phyloP scores from a whole-genome alignment of 2,329 filamentous ascomycete species.

The Arthrocladium fulminans region DNA sequence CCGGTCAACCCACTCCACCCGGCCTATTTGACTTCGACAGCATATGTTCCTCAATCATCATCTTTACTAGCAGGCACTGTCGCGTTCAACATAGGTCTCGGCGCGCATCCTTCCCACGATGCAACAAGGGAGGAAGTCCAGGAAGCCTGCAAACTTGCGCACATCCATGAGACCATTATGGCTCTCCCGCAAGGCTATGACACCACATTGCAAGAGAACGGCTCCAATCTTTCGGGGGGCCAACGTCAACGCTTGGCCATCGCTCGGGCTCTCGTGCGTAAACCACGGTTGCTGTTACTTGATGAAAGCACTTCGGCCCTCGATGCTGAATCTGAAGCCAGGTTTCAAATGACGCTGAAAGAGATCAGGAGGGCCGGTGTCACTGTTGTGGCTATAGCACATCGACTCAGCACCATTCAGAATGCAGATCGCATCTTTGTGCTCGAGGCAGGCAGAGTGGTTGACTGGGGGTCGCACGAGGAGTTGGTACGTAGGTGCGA shows the following conservation, averaged over 20 bases:
- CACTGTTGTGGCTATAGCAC: constrained; percentile 35
- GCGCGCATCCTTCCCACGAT: constrained; percentile 49
- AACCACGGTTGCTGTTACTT: constrained; percentile 48
- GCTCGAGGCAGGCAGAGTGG: constrained; percentile 58
- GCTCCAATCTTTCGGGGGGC: constrained; percentile 48
- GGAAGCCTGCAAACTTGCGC: constrained; percentile 59
- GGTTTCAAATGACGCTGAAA: too few relatives aligned
- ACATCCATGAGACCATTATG: constrained; percentile 43
- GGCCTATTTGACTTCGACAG: constrained; percentile 77
- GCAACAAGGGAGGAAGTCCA: constrained; percentile 63
- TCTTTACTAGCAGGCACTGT: constrained; percentile 88
- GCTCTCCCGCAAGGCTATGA: constrained; percentile 43
- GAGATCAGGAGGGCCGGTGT: too few relatives aligned
- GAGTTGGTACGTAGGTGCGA: too few relatives aligned
- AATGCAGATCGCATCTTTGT: constrained; percentile 72
- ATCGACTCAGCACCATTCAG: constrained; percentile 32
- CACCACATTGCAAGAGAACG: constrained; percentile 47
- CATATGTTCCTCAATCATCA: constrained; percentile 85
- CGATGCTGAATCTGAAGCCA: constrained; percentile 48
- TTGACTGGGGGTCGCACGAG: constrained; percentile 69
- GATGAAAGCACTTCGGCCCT: constrained; percentile 54
- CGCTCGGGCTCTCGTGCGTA: constrained; percentile 48
- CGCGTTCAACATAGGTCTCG: constrained; percentile 78
- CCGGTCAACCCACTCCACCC: constrained; percentile 68
- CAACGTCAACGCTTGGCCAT: constrained; percentile 52